phyloP scores from a whole-genome alignment of 2,329 filamentous ascomycete genomes.

The Pseudogymnoascus sp. region DNA sequence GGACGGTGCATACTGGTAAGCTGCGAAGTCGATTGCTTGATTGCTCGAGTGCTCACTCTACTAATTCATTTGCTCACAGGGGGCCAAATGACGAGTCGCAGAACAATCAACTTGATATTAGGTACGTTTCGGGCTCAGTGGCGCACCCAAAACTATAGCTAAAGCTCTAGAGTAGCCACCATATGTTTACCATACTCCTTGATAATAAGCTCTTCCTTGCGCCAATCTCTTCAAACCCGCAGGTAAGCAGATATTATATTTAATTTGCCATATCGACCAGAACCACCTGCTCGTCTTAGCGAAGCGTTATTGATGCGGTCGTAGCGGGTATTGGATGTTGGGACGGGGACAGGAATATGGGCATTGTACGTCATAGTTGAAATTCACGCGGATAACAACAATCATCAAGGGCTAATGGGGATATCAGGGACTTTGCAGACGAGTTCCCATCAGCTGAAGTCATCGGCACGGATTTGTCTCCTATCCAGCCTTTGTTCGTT shows the following conservation, averaged over 20 bases:
- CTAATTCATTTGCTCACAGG: neutral
- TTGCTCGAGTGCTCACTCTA: neutral
- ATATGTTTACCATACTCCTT: slow-evolving; percentile 20
- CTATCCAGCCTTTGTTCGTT: slow-evolving; percentile 32
- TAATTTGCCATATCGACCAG: neutral
- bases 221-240: slow-evolving; percentile 24
- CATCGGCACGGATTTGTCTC: no score
- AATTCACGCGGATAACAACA: slow-evolving; percentile 24
- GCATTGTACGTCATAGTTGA: slow-evolving; percentile 30
- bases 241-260: slow-evolving; percentile 12
- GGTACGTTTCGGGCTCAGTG: neutral
- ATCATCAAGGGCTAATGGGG: slow-evolving; percentile 27
- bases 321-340: slow-evolving; percentile 31
- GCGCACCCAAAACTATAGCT: neutral
- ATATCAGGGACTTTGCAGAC: neutral
- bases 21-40: neutral
- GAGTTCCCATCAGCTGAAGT: no score
- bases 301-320: neutral
- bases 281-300: neutral
- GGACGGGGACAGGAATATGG: slow-evolving; percentile 38
- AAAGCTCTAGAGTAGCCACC: slow-evolving; percentile 13
- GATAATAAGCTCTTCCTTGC: slow-evolving; percentile 21
- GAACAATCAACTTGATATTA: slow-evolving; percentile 23
- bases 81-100: slow-evolving; percentile 25
- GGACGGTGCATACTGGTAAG: slow-evolving; percentile 31